Evolutionary conservation across 2,329 filamentous ascomycete species (phyloP).

Genomic region (Xylariaceae sp.): DNA sequence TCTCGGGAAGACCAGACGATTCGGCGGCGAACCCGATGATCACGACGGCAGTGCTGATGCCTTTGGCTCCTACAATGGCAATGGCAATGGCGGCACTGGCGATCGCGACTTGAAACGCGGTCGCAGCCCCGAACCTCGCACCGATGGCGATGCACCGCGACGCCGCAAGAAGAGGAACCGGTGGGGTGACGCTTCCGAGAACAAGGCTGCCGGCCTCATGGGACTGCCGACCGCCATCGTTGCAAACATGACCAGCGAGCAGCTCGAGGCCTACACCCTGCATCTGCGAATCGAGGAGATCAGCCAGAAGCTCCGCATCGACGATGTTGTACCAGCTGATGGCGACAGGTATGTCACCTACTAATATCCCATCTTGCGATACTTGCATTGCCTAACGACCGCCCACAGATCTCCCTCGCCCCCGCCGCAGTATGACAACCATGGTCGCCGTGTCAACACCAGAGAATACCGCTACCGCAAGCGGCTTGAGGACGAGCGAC

Average conservation of each 20-base stretch:
- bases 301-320: conserved; percentile 97
- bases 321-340: conserved; percentile 96
- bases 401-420: conserved; percentile 78
- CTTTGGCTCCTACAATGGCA: conserved; percentile 8
- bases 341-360: conserved; percentile 73
- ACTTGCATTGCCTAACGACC: not conserved
- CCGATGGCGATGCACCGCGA: conserved; percentile 66
- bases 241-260: conserved; percentile 96
- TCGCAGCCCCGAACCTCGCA: conserved; percentile 74
- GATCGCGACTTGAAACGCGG: conserved; percentile 69
- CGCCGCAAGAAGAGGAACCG: conserved; percentile 97
- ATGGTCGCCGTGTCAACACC: conserved; percentile 98
- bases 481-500: conserved; percentile 94
- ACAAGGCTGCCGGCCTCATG: conserved; percentile 98
- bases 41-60: conserved; percentile 23
- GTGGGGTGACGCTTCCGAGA: conserved; percentile 95
- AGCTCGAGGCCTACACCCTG: conserved; percentile 93
- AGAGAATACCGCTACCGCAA: conserved; percentile 98
- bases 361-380: conserved; percentile 2
- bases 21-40: conserved; percentile 54
- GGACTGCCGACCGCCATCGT: conserved; percentile 92
- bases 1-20: conserved; percentile 74
- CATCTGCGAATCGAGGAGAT: conserved; percentile 98
- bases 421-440: conserved; percentile 96
- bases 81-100: conserved; percentile 32